These are phyloP conservation scores for Moesziomyces sp. DNA, from an alignment of 1,284 basidiomycete genomes.

Conservation along the genomic window DNA sequence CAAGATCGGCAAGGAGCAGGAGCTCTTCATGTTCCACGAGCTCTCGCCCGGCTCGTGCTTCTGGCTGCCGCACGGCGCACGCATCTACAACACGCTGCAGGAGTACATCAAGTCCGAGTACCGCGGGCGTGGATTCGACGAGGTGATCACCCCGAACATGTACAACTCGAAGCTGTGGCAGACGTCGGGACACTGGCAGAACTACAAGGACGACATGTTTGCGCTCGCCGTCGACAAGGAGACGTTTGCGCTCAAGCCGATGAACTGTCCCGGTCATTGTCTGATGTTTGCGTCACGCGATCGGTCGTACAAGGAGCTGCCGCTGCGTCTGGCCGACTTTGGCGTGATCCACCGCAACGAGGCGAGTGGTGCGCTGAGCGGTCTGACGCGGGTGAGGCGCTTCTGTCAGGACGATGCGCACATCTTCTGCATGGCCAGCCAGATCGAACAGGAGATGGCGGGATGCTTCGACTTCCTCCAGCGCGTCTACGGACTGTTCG, in stretches of 20 bases:
- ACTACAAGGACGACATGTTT: constrained; percentile 92
- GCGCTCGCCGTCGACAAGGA: constrained; percentile 92
- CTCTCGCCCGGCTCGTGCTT: constrained; percentile 93
- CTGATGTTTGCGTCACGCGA: constrained; percentile 95
- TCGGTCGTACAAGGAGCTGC: constrained; percentile 93
- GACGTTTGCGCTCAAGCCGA: constrained; percentile 78
- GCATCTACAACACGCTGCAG: constrained; percentile 94
- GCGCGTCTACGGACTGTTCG: constrained; percentile 89
- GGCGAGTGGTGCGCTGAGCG: constrained; percentile 91
- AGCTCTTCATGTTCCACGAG: constrained; percentile 98
- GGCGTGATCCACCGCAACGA: constrained; percentile 98
- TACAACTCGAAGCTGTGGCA: constrained; percentile 97
- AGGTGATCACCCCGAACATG: constrained; percentile 95
- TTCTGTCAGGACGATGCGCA: constrained; percentile 99
- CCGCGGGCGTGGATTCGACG: constrained; percentile 71
- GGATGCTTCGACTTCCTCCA: constrained; percentile 93
- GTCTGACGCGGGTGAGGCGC: constrained; percentile 89
- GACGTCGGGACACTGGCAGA: constrained; percentile 97
- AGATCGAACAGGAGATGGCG: constrained; percentile 89
- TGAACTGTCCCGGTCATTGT: constrained; percentile 99
- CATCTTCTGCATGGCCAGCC: constrained; percentile 93
- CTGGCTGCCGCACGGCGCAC: constrained; percentile 95
- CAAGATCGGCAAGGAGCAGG: constrained; percentile 77
- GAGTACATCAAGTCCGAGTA: constrained; percentile 78
- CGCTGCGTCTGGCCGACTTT: constrained; percentile 97